Conservation (phyloP, 495 filamentous ascomycete species). For the Opeltia flavorubescens region DNA sequence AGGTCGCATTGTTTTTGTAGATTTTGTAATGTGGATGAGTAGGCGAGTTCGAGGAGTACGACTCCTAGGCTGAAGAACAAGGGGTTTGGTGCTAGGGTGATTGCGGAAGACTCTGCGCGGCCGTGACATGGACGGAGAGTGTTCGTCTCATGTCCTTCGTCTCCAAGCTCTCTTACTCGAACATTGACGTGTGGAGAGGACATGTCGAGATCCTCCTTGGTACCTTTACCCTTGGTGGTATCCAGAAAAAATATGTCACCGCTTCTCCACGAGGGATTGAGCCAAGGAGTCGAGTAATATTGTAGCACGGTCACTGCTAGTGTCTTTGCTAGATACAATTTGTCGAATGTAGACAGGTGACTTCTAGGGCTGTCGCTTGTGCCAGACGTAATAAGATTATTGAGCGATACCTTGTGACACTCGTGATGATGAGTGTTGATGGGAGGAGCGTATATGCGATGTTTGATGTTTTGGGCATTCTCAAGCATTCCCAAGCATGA, state of each 20-base stretch:
- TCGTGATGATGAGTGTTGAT: not conserved
- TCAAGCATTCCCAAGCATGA: too few species aligned
- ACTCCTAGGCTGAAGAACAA: constrained; percentile 20
- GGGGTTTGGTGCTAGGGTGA: constrained; percentile 11
- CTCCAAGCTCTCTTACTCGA: constrained; percentile 8
- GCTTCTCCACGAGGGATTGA: constrained; percentile 19
- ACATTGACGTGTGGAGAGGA: constrained; percentile 20
- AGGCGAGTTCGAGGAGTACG: constrained; percentile 20
- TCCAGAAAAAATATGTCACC: constrained; percentile 21
- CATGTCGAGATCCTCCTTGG: constrained; percentile 1
- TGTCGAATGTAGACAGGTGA: constrained; percentile 12
- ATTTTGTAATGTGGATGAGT: constrained; percentile 9
- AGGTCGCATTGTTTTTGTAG: constrained; percentile 9
- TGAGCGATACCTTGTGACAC: constrained; percentile 7
- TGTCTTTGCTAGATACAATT: constrained; percentile 21
- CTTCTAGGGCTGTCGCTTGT: not conserved
- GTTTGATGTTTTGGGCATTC: constrained; percentile 7
- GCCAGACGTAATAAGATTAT: constrained; percentile 6
- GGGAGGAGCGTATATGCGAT: constrained; percentile 15
- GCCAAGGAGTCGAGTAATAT: constrained; percentile 25
- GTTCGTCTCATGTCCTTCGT: not conserved
- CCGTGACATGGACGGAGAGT: not conserved
- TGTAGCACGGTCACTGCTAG: constrained; percentile 23
- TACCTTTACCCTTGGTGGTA: not conserved
- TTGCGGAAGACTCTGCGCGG: too few species aligned